Evolutionary conservation across 2,329 filamentous ascomycete genomes (phyloP).

Genomic region (Ceratocystis ficicola): DNA sequence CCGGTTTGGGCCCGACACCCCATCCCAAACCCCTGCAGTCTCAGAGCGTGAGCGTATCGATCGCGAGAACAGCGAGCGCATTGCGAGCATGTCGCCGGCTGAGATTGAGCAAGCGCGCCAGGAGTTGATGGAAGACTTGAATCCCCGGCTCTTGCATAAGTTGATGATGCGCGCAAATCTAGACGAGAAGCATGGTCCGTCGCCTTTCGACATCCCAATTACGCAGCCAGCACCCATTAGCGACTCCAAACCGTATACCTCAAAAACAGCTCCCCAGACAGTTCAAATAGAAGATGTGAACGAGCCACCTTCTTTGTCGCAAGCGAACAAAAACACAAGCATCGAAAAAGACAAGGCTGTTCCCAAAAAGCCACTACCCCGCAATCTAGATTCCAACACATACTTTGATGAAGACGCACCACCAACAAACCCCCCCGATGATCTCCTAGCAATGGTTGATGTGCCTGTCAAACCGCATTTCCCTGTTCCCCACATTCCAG

Average conservation of each 20-base stretch:
- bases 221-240: not conserved
- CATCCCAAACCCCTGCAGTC: slow-evolving; percentile 24
- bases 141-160: slow-evolving; percentile 62
- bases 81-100: slow-evolving; percentile 65
- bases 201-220: slow-evolving; percentile 33
- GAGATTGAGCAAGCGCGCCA: slow-evolving; percentile 71
- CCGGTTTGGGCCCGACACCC: slow-evolving; percentile 21
- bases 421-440: slow-evolving; percentile 32
- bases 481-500: slow-evolving; percentile 45
- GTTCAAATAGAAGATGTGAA: slow-evolving; percentile 30
- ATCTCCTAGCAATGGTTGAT: slow-evolving; percentile 35
- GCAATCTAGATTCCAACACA: slow-evolving; percentile 22
- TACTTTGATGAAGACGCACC: slow-evolving; percentile 34
- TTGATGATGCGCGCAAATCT: slow-evolving; percentile 66
- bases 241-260: slow-evolving; percentile 20
- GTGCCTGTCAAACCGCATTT: slow-evolving; percentile 45
- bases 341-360: not conserved
- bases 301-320: not conserved
- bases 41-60: slow-evolving; percentile 64
- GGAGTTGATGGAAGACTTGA: slow-evolving; percentile 68
- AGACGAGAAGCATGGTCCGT: slow-evolving; percentile 43
- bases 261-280: slow-evolving; percentile 22
- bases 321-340: not conserved
- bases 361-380: slow-evolving; percentile 14
- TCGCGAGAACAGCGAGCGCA: slow-evolving; percentile 61